Evolutionary conservation across 1,139 yeast species (phyloP).

Genomic region (Meyerozyma carpophila): DNA sequence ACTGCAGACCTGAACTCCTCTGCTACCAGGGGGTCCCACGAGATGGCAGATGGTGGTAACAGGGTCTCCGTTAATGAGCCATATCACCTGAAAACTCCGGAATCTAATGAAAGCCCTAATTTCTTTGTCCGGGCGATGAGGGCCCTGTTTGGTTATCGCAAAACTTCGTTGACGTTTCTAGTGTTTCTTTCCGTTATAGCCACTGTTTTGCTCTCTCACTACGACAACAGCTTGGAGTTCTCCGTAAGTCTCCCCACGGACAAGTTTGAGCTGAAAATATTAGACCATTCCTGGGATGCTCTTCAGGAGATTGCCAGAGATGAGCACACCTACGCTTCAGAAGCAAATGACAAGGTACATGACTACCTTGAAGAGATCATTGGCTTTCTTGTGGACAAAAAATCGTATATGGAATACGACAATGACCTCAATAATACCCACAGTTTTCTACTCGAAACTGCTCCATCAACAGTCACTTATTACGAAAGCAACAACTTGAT

Average conservation of each 20-base stretch:
- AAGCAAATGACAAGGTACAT: conserved; percentile 71
- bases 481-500: conserved; percentile 77
- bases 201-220: conserved; percentile 23
- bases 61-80: background rate
- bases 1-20: background rate
- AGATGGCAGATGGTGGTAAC: background rate
- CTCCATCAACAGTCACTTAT: conserved; percentile 46
- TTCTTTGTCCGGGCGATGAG: conserved; percentile 23
- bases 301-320: conserved; percentile 59
- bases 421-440: conserved; percentile 42
- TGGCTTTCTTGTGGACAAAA: conserved; percentile 18
- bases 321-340: conserved; percentile 76
- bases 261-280: conserved; percentile 31
- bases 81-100: background rate
- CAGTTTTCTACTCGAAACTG: conserved; percentile 39
- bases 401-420: conserved; percentile 43
- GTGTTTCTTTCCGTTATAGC: conserved; percentile 36
- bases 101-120: conserved; percentile 13
- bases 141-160: conserved; percentile 52
- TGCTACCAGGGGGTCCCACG: background rate
- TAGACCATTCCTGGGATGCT: conserved; percentile 57
- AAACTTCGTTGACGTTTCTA: conserved; percentile 51
- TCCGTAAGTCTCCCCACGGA: conserved; percentile 36
- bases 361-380: conserved; percentile 54
- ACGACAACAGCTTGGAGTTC: conserved; percentile 32